Evolutionary conservation across 1,284 basidiomycete genomes (phyloP).

Genomic region (Trametes polyzona): DNA sequence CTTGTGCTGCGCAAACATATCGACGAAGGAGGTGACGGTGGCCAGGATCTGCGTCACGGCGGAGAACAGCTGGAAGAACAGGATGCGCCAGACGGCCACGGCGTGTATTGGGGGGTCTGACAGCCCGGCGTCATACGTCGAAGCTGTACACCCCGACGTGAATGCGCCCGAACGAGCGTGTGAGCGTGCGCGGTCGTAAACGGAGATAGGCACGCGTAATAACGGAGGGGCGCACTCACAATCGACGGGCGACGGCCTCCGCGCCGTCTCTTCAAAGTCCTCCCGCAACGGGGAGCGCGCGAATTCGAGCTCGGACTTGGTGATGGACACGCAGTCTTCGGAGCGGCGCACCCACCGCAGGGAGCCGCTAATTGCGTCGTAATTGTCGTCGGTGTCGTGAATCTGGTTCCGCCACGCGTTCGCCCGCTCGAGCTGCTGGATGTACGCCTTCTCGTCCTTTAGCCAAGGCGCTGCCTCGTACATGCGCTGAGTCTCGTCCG

Average conservation of each 20-base stretch:
- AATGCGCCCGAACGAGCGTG: neutral
- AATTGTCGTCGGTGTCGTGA: conserved; percentile 21
- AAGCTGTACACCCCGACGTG: conserved; percentile 3
- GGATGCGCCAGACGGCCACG: conserved; percentile 30
- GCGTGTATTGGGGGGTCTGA: conserved; percentile 23
- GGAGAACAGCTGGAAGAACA: conserved; percentile 37
- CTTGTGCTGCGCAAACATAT: conserved; percentile 41
- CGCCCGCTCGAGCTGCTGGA: conserved; percentile 15
- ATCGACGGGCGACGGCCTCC: conserved; percentile 23
- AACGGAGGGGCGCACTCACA: conserved; percentile 20
- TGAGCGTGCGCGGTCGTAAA: conserved; percentile 11
- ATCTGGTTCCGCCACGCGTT: conserved; percentile 6
- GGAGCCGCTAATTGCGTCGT: conserved; percentile 30
- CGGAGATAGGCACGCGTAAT: conserved; percentile 1
- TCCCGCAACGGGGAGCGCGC: conserved; percentile 21
- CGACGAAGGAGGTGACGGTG: conserved; percentile 52
- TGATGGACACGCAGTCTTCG: conserved; percentile 21
- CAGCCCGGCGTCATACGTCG: conserved; percentile 22
- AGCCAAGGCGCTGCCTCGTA: conserved; percentile 24
- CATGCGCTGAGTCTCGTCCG: conserved; percentile 18
- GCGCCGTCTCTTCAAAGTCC: conserved; percentile 14
- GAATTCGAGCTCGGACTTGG: conserved; percentile 34
- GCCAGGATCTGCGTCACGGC: conserved; percentile 45
- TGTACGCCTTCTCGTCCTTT: conserved; percentile 22
- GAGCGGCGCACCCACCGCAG: conserved; percentile 30